phyloP scores from a whole-genome alignment of 129 eudicot species.

The sunflower (Helianthus annuus) region HanXRQr2.0-SUNRISE NC_035440.2:28496795-28497294 shows the following conservation, averaged over 20 bases:
- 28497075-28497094: conserved; percentile 79
- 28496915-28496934: conserved; percentile 82
- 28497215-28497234: conserved; percentile 83
- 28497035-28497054: conserved; percentile 94
- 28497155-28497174: conserved; percentile 92
- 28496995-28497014: conserved; percentile 90
- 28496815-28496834: neutral
- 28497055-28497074: conserved; percentile 71
- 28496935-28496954: conserved; percentile 65
- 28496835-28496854: neutral
- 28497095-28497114: conserved; percentile 76
- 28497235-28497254: conserved; percentile 81
- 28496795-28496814: conserved; percentile 64
- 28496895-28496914: conserved; percentile 91
- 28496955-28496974: conserved; percentile 91
- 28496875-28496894: neutral
- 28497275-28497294: conserved; percentile 17
- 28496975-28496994: conserved; percentile 87
- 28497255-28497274: conserved; percentile 86
- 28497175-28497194: conserved; percentile 88
- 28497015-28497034: conserved; percentile 98
- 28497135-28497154: conserved; percentile 92
- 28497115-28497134: conserved; percentile 76
- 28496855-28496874: neutral
- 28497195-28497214: conserved; percentile 73